Base-by-base conservation (phyloP, 345 rosid genomes). In the Hibiscus tridactylites region DNA sequence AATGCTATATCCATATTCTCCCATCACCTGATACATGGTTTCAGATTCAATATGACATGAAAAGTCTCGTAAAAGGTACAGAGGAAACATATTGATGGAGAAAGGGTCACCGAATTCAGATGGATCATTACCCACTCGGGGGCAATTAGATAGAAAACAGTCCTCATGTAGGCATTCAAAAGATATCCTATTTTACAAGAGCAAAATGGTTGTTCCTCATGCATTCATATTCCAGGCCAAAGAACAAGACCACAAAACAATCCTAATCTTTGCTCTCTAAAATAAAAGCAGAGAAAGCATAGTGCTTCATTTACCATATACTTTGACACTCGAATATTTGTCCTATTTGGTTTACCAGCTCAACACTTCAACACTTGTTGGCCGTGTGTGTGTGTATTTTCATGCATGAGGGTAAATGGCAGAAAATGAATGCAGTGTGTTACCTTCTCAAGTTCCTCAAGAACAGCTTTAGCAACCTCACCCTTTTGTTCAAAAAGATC, bases 401-500 rank as follows among this genome's bases (percentile, higher is more conserved):
- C 13, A 31, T 59, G 7, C 62, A 28, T 2, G 16, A 59, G 33
- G 35, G 16, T 28, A n/a, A 61, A 61, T 46, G 4, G 42, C 47
- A 46, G 12, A 46, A 76, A 71, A 19, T 8, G 17, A 17, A 33
- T 50, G 17, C 42, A 63, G n/a, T 9, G 3, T 26, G 16, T 72
- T 77, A 89, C 98, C 98, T 96, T 96, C 79, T 89, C 98, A 37
- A 96, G 97, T 71, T 96, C 98, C 74, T 92, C 95, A 75, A 88
- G 81, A 74, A 96, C 98, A 85, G 96, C 78, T 83, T 83, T 88
- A 47, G 99, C 99, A 47, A 96, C 96, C 80, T 96, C 99, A 13
- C 95, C 95, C 83, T 96, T 96, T 74, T 96, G 99, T 70, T 96
- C 98, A 79, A 92, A 96, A 42, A 96, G 91, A 65, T 89, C 96